phyloP scores from a whole-genome alignment of 305 asterid genomes.

The Nicotiana rustica region DNA sequence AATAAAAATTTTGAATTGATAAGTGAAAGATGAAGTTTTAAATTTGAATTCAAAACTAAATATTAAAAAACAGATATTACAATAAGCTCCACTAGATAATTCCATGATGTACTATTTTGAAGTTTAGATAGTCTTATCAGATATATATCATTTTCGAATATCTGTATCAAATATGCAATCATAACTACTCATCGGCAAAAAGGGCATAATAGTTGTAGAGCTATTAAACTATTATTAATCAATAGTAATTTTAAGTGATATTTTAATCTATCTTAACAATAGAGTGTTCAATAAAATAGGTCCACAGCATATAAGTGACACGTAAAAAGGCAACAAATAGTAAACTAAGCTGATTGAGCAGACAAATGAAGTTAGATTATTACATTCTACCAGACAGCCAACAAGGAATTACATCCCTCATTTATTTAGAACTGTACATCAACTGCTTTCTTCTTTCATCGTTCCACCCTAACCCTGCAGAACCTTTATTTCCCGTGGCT shows the following conservation, averaged over 20 bases:
- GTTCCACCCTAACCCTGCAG: conserved; percentile 91
- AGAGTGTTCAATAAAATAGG: not conserved
- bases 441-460: conserved; percentile 55
- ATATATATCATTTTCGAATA: too few relatives aligned
- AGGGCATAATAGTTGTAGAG: too few relatives aligned
- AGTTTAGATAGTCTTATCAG: too few relatives aligned
- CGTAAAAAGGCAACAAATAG: not conserved
- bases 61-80: too few relatives aligned
- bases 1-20: too few relatives aligned
- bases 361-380: not conserved
- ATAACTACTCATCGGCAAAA: too few relatives aligned
- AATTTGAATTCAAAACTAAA: too few relatives aligned
- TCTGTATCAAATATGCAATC: too few relatives aligned
- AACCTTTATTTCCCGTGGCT: conserved; percentile 85
- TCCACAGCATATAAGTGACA: not conserved
- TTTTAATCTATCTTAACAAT: not conserved
- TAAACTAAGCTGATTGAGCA: not conserved
- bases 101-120: too few relatives aligned
- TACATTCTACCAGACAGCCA: not conserved
- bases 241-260: not conserved
- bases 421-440: conserved; percentile 20
- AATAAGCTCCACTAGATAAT: too few relatives aligned
- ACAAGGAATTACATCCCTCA: not conserved
- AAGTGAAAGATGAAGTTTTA: too few relatives aligned
- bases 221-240: too few relatives aligned